A percentile compares a stretch with the other conserved stretches of the same genome.
Conservation (phyloP, 2,329 filamentous ascomycete species). For the Colletotrichum lupini region DNA sequence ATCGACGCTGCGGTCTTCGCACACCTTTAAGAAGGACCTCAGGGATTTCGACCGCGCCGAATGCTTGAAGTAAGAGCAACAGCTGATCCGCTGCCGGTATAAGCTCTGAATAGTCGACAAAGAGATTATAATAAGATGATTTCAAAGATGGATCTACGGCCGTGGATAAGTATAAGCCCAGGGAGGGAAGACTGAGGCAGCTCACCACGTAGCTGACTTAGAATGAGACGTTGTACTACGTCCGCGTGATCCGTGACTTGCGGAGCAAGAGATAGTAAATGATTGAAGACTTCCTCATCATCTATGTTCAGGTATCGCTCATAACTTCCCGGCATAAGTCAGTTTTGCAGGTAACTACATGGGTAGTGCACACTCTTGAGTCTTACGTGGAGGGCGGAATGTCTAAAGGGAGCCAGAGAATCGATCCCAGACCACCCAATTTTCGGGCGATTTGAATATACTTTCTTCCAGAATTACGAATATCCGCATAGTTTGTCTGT, state of each 20-base stretch:
- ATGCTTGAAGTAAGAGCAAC: constrained; percentile 39
- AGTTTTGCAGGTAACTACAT: neutral
- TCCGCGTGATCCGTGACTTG: constrained; percentile 32
- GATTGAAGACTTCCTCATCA: constrained; percentile 44
- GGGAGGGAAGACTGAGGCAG: neutral
- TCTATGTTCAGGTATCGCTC: constrained; percentile 49
- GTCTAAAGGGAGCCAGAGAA: constrained; percentile 46
- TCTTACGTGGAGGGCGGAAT: constrained; percentile 48
- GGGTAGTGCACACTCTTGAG: constrained; percentile 32
- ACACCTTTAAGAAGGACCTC: constrained; percentile 39
- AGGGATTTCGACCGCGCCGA: constrained; percentile 38
- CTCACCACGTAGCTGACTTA: constrained; percentile 17
- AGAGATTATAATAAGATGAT: constrained; percentile 40
- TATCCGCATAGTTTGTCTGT: constrained; percentile 38
- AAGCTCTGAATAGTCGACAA: constrained; percentile 41
- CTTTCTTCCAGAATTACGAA: constrained; percentile 46
- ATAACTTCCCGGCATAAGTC: constrained; percentile 38
- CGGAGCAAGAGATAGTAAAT: constrained; percentile 39
- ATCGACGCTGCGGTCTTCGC: constrained; percentile 38
- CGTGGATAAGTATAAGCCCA: neutral
- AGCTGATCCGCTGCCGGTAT: constrained; percentile 41
- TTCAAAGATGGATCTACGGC: neutral
- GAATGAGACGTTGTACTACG: constrained; percentile 41
- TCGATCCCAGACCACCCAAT: constrained; percentile 43
- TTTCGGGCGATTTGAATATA: constrained; percentile 47